These are phyloP conservation scores for Yamadazyma oceani DNA, from an alignment of 1,139 yeast species.

Conservation along the genomic window DNA sequence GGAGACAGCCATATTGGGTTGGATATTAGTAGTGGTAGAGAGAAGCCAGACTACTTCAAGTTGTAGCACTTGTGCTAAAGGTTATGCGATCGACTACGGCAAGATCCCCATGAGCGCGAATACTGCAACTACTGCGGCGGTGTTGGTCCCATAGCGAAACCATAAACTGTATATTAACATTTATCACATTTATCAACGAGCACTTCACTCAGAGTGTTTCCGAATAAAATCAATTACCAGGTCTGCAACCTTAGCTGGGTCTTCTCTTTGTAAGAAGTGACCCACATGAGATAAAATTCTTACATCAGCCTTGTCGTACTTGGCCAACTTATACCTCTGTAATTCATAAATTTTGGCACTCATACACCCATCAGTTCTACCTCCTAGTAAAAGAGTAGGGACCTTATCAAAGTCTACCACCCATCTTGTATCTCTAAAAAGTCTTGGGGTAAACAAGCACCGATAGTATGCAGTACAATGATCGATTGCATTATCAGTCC, in stretches of 20 bases:
- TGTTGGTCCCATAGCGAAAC: too few relatives aligned
- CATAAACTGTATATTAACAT: too few relatives aligned
- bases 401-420: slow-evolving; percentile 36
- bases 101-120: too few relatives aligned
- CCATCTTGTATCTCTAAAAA: slow-evolving; percentile 26
- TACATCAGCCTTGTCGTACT: slow-evolving; percentile 26
- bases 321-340: slow-evolving; percentile 24
- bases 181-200: too few relatives aligned
- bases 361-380: slow-evolving; percentile 45
- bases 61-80: too few relatives aligned
- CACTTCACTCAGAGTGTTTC: background rate
- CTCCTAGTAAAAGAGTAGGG: slow-evolving; percentile 42
- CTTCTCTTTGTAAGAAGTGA: slow-evolving; percentile 45
- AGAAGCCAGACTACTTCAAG: too few relatives aligned
- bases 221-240: slow-evolving; percentile 31
- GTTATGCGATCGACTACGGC: too few relatives aligned
- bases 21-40: too few relatives aligned
- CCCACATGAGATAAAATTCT: slow-evolving; percentile 33
- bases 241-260: slow-evolving; percentile 31
- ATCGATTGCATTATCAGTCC: slow-evolving; percentile 30
- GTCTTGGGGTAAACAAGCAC: slow-evolving; percentile 27
- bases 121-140: too few relatives aligned
- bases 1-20: background rate
- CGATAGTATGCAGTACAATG: slow-evolving; percentile 46
- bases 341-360: slow-evolving; percentile 25